Evolutionary conservation across 2,329 filamentous ascomycete genomes (phyloP).

Genomic region (Talaromyces sp.): DNA sequence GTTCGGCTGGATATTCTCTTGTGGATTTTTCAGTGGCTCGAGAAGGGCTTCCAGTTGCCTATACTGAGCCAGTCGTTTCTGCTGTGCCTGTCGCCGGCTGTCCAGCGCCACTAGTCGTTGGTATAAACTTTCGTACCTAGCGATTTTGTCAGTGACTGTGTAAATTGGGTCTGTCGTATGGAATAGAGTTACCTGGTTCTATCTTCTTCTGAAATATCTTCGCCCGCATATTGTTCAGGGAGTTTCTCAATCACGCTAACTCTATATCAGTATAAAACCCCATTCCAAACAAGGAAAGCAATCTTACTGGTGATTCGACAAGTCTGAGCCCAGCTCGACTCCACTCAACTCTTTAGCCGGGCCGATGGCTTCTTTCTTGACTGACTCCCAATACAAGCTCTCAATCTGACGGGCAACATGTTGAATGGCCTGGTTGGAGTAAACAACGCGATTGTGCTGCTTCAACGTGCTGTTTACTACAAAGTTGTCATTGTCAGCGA

Average conservation of each 20-base stretch:
- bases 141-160: not conserved
- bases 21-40: conserved; percentile 47
- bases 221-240: conserved; percentile 30
- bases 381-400: conserved; percentile 50
- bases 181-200: conserved; percentile 20
- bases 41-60: conserved; percentile 43
- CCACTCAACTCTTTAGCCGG: conserved; percentile 21
- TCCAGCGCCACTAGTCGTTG: conserved; percentile 44
- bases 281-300: not conserved
- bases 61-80: conserved; percentile 45
- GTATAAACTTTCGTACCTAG: conserved; percentile 38
- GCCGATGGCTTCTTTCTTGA: conserved; percentile 31
- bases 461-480: conserved; percentile 50
- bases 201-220: conserved; percentile 27
- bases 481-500: not conserved
- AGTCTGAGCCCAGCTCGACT: conserved; percentile 35
- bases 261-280: conserved; percentile 6
- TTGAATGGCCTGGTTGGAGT: conserved; percentile 51
- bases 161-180: not conserved
- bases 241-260: conserved; percentile 36
- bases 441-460: conserved; percentile 51
- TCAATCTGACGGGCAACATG: conserved; percentile 55
- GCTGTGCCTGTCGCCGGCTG: conserved; percentile 40
- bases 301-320: conserved; percentile 35
- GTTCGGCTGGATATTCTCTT: conserved; percentile 51